phyloP scores from a whole-genome alignment of 164 flowering plant genomes.

The Annona cherimola region DNA sequence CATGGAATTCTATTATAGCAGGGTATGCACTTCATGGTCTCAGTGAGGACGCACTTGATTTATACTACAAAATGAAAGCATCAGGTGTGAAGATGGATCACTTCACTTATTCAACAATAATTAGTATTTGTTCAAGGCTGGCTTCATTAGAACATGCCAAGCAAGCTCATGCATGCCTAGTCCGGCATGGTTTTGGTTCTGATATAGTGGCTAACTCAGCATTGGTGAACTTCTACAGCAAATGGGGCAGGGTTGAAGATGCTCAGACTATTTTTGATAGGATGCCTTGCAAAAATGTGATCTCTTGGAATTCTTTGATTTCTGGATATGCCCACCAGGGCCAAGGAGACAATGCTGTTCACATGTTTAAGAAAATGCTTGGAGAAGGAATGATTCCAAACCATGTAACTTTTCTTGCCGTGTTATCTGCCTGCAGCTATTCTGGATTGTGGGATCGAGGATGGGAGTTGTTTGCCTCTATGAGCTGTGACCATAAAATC shows the following conservation, averaged over 20 bases:
- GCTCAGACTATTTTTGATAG: slow-evolving; percentile 49
- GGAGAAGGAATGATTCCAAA: slow-evolving; percentile 26
- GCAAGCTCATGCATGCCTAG: slow-evolving; percentile 62
- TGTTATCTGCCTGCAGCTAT: slow-evolving; percentile 42
- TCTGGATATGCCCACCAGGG: slow-evolving; percentile 33
- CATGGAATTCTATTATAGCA: slow-evolving; percentile 60
- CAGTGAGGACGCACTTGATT: slow-evolving; percentile 46
- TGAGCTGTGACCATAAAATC: slow-evolving; percentile 50
- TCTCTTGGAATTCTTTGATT: slow-evolving; percentile 36
- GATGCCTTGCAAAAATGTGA: slow-evolving; percentile 37
- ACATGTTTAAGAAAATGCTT: slow-evolving; percentile 25
- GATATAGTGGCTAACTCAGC: slow-evolving; percentile 59
- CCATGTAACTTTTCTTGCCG: slow-evolving; percentile 34
- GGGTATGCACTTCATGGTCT: slow-evolving; percentile 69
- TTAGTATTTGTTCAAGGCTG: slow-evolving; percentile 48
- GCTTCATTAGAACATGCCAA: slow-evolving; percentile 57
- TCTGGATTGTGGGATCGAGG: slow-evolving; percentile 43
- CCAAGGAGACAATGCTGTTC: slow-evolving; percentile 23
- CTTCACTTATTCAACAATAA: slow-evolving; percentile 49
- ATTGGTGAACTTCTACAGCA: slow-evolving; percentile 58
- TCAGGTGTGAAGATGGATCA: slow-evolving; percentile 60
- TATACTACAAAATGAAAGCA: slow-evolving; percentile 54
- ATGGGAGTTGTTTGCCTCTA: slow-evolving; percentile 68
- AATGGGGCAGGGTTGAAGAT: slow-evolving; percentile 69
- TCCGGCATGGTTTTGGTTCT: slow-evolving; percentile 51